phyloP scores from a whole-genome alignment of 306 rosid genomes.

The Vigna mungo region DNA sequence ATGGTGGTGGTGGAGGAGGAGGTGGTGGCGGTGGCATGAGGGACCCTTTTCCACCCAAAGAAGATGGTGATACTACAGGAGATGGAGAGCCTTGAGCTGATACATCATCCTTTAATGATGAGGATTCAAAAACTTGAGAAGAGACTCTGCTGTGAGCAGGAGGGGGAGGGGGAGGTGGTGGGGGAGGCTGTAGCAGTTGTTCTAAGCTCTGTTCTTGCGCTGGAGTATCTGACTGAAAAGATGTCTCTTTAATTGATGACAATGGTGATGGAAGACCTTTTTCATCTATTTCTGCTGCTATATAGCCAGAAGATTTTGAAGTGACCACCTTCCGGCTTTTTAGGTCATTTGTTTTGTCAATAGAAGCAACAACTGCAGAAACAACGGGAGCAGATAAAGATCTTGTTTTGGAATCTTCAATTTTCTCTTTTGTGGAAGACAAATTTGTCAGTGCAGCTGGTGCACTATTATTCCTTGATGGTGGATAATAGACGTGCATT shows the following conservation, averaged over 20 bases:
- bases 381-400: conserved; percentile 54
- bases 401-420: conserved; percentile 58
- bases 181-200: conserved; percentile 44
- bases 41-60: conserved; percentile 28
- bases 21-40: conserved; percentile 37
- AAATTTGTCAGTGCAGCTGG: conserved; percentile 63
- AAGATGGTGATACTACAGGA: conserved; percentile 36
- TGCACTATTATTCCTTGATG: conserved; percentile 71
- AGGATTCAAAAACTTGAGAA: conserved; percentile 33
- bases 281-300: conserved; percentile 52
- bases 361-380: conserved; percentile 43
- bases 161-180: conserved; percentile 38
- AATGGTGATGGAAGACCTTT: conserved; percentile 50
- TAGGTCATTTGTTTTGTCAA: conserved; percentile 56
- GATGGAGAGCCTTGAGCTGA: conserved; percentile 47
- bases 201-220: conserved; percentile 41
- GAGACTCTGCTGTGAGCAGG: conserved; percentile 27
- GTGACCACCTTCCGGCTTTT: conserved; percentile 52
- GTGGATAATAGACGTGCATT: conserved; percentile 85
- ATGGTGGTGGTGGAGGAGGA: conserved; percentile 56
- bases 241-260: conserved; percentile 51
- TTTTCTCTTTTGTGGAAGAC: conserved; percentile 61
- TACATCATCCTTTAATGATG: conserved; percentile 42
- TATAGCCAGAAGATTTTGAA: conserved; percentile 59
- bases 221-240: conserved; percentile 41